Percentiles rank a stretch among this genome's conserved stretches.
phyloP scores from a whole-genome alignment of 2,329 filamentous ascomycete species.

The Ceratocystis smalleyi region DNA sequence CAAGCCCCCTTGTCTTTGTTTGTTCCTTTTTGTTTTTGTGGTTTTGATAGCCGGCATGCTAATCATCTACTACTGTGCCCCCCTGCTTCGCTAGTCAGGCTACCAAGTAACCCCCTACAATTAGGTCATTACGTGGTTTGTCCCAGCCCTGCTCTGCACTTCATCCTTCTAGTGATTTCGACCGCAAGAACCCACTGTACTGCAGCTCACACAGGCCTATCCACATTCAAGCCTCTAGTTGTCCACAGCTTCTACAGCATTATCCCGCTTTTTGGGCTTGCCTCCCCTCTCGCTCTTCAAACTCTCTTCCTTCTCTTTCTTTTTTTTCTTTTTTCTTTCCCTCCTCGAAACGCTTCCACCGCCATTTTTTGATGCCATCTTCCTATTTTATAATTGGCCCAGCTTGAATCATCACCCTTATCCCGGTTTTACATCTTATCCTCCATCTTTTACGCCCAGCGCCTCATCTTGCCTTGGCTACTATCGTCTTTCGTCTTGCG shows the following conservation, averaged over 20 bases:
- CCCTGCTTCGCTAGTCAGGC: too few species aligned
- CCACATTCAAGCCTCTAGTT: neutral
- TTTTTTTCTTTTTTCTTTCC: neutral
- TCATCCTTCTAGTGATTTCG: too few species aligned
- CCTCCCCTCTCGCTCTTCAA: neutral
- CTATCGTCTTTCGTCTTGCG: neutral
- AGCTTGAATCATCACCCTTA: neutral
- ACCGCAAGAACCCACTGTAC: too few species aligned
- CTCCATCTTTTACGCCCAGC: neutral
- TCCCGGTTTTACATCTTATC: neutral
- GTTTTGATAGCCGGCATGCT: too few species aligned
- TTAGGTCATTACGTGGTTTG: too few species aligned
- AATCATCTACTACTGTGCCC: too few species aligned
- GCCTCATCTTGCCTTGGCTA: neutral
- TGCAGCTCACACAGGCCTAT: neutral
- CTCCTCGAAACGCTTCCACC: neutral
- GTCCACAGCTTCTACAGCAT: neutral
- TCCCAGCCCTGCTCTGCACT: too few species aligned
- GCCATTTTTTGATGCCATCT: neutral
- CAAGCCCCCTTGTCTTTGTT: neutral
- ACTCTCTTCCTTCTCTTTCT: neutral
- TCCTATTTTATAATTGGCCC: neutral
- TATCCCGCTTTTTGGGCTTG: neutral
- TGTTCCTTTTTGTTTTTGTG: neutral
- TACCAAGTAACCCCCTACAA: too few species aligned